A percentile compares a stretch with the other conserved stretches of the same genome.
Conservation (phyloP, 441 rosid genomes). For the Corymbia citriodora region DNA sequence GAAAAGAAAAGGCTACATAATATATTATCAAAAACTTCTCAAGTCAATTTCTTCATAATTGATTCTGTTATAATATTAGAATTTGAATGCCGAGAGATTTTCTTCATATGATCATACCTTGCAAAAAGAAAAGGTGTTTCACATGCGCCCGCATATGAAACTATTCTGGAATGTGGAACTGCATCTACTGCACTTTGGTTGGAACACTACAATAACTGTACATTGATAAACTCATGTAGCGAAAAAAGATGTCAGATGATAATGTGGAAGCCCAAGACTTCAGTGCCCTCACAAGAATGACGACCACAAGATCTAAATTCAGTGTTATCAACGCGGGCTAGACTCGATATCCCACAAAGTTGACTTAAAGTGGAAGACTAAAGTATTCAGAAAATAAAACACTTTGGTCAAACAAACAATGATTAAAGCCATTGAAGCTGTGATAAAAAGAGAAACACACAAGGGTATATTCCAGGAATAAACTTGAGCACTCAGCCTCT, state of each 20-base stretch:
- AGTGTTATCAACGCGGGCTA: not conserved
- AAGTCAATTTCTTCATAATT: not conserved
- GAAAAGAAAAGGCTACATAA: not conserved
- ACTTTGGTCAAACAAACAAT: not conserved
- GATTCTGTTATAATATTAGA: not conserved
- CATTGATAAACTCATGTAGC: not conserved
- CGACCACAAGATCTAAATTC: not conserved
- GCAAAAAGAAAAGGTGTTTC: not conserved
- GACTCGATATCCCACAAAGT: not conserved
- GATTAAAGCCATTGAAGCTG: not conserved
- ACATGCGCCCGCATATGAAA: not conserved
- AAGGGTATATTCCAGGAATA: not conserved
- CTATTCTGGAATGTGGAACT: not conserved
- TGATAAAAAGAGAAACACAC: not conserved
- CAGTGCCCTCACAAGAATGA: not conserved
- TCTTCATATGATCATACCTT: not conserved
- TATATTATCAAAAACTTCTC: not conserved
- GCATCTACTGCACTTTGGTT: not conserved
- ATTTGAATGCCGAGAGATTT: not conserved
- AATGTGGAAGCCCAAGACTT: not conserved
- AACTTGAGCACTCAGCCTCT: not conserved
- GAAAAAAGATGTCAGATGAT: not conserved
- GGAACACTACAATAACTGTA: not conserved
- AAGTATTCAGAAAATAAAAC: not conserved
- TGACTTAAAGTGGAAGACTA: slow-evolving; percentile 5